Evolutionary conservation across 495 filamentous ascomycete genomes (phyloP).

Genomic region (Pyronema domesticum): DNA sequence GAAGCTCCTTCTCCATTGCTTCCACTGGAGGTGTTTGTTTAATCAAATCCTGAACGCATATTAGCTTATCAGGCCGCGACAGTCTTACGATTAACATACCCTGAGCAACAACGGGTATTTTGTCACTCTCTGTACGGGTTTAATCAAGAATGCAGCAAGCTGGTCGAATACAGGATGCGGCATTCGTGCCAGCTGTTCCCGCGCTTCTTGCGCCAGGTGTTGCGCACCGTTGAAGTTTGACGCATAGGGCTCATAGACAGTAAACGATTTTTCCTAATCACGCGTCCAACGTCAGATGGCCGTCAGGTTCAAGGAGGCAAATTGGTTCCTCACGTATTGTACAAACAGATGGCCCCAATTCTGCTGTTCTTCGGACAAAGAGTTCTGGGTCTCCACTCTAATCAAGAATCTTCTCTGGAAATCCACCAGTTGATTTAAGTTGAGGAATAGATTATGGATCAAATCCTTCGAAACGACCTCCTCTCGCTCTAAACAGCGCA

Average conservation of each 20-base stretch:
- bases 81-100: slow-evolving; percentile 33
- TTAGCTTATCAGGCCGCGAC: not conserved
- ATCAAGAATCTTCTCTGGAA: slow-evolving; percentile 91
- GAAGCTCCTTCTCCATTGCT: slow-evolving; percentile 56
- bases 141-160: slow-evolving; percentile 78
- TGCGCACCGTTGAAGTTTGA: slow-evolving; percentile 41
- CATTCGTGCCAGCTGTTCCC: slow-evolving; percentile 14
- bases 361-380: slow-evolving; percentile 54
- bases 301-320: not conserved
- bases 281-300: slow-evolving; percentile 17
- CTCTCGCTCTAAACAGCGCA: slow-evolving; percentile 72
- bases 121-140: slow-evolving; percentile 85
- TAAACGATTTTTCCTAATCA: slow-evolving; percentile 50
- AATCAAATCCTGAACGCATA: slow-evolving; percentile 49
- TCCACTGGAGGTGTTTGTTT: slow-evolving; percentile 59
- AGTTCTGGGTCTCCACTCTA: slow-evolving; percentile 85
- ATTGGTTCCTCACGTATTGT: slow-evolving; percentile 1
- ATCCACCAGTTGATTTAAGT: slow-evolving; percentile 82
- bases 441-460: slow-evolving; percentile 89
- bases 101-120: slow-evolving; percentile 85
- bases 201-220: slow-evolving; percentile 20
- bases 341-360: slow-evolving; percentile 78
- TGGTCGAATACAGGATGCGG: slow-evolving; percentile 23
- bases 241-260: slow-evolving; percentile 88
- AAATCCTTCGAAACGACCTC: slow-evolving; percentile 76